Base-by-base conservation (phyloP, 164 flowering plant genomes). In the Piper longum region DNA sequence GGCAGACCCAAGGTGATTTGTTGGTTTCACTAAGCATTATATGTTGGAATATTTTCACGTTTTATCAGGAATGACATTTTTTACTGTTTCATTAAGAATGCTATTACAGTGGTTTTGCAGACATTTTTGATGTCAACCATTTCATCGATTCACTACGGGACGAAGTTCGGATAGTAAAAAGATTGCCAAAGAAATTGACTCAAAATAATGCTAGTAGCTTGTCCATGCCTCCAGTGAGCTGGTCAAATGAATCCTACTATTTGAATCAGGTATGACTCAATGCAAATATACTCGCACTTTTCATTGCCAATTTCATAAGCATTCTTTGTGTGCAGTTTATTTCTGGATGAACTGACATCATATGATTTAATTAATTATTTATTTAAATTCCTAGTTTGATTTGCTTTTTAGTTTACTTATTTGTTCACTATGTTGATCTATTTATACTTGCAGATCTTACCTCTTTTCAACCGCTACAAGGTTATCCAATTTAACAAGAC, bases 141-240 rank as follows among this genome's bases (percentile, higher is more conserved):
- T 93, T 93, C 80, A 84, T 93, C 67, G 81, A 79, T 79, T 85
- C 97, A 16, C 70, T 93, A 64, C 83, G 92, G 74, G 99, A 93
- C 72, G 97, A 90, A 79, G 86, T 93, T 60, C 84, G 78, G 36
- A 85, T 90, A 11, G 64, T 93, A 48, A 93, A 69, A 72, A 80
- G 96, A 73, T 73, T 93, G 62, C 99, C 99, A 11, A 90, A 87
- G 76, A 80, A 67, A 69, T 75, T 76, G 57, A 73, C 43, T 44
- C 76, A 76, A 62, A 82, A 82, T 68, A 69, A 72, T 76, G 88
- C 83, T 57, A 71, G 64, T 65, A 70, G 77, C 43, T 76, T 75
- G 57, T 74, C 83, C 68, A 88, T 90, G 99, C 85, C 90, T 60
- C 97, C 99, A 18, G 84, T 93, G 61, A 93, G 99, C 86, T 93